Conservation (phyloP, 1,284 basidiomycete species). For the Fomitopsis palustris region DNA sequence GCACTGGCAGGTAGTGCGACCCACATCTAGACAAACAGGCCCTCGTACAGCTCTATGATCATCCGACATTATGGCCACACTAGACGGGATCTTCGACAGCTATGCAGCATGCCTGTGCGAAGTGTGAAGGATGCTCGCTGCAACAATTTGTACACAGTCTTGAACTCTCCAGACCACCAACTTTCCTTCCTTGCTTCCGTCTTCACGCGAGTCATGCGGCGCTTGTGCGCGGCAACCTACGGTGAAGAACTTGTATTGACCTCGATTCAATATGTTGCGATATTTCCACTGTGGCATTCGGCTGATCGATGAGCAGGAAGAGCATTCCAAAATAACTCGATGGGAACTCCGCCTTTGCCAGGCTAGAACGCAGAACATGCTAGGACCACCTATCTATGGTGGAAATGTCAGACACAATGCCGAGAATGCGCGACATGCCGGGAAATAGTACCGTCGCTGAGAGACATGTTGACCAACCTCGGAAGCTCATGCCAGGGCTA, state of each 20-base stretch:
- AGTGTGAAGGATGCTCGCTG: not conserved
- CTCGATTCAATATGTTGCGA: not conserved
- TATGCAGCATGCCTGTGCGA: not conserved
- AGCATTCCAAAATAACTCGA: not conserved
- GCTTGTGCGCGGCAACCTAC: not conserved
- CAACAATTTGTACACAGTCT: not conserved
- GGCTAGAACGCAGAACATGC: not conserved
- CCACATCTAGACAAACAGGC: not conserved
- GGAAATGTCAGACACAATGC: not conserved
- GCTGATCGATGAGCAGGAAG: not conserved
- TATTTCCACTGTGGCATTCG: not conserved
- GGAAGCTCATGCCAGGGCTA: too few species aligned
- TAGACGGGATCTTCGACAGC: not conserved
- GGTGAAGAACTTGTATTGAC: not conserved
- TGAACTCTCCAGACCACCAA: not conserved
- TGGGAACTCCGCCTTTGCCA: not conserved
- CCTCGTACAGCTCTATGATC: not conserved
- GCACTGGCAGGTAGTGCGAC: too few species aligned
- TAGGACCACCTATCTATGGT: not conserved
- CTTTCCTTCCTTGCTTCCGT: not conserved
- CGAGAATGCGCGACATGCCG: not conserved
- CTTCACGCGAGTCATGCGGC: not conserved
- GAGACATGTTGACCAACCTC: too few species aligned
- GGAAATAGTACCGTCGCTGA: not conserved
- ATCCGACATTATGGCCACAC: not conserved